phyloP scores from a whole-genome alignment of 2,329 filamentous ascomycete genomes.

The Alternaria incomplexa region DNA sequence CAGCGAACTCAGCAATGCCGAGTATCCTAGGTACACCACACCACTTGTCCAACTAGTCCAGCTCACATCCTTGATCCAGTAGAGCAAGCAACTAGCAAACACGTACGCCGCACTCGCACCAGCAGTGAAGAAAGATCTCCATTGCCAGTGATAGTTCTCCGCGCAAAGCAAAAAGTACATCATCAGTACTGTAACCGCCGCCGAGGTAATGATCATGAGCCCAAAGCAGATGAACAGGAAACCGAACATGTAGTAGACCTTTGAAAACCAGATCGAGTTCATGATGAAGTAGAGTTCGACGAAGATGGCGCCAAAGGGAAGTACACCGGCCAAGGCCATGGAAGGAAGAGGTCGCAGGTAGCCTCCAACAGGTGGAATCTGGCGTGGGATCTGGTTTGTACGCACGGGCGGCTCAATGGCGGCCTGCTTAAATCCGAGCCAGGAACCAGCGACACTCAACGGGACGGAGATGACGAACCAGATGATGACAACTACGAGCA shows the following conservation, averaged over 20 bases:
- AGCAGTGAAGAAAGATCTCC: slow-evolving; percentile 90
- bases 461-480: slow-evolving; percentile 98
- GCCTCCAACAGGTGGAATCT: slow-evolving; percentile 83
- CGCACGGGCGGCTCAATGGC: slow-evolving; percentile 80
- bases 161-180: slow-evolving; percentile 95
- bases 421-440: slow-evolving; percentile 81
- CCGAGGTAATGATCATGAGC: slow-evolving; percentile 94
- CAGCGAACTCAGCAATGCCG: slow-evolving; percentile 82
- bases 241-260: slow-evolving; percentile 99
- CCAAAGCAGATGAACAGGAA: slow-evolving; percentile 98
- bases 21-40: slow-evolving; percentile 93
- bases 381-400: slow-evolving; percentile 96
- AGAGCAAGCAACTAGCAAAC: slow-evolving; percentile 87
- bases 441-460: slow-evolving; percentile 86
- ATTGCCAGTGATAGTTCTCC: slow-evolving; percentile 99
- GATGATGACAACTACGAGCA: slow-evolving; percentile 90
- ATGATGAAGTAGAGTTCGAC: slow-evolving; percentile 99
- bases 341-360: slow-evolving; percentile 88
- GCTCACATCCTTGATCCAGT: slow-evolving; percentile 87
- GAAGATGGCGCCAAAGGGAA: slow-evolving; percentile 96
- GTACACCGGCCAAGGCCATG: slow-evolving; percentile 87
- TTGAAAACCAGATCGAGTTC: slow-evolving; percentile 97
- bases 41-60: slow-evolving; percentile 84
- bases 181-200: slow-evolving; percentile 89
- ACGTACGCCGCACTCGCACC: slow-evolving; percentile 92